These are phyloP conservation scores for Gypsophila paniculata DNA, from an alignment of 179 eudicot genomes.

Conservation along the genomic window DNA sequence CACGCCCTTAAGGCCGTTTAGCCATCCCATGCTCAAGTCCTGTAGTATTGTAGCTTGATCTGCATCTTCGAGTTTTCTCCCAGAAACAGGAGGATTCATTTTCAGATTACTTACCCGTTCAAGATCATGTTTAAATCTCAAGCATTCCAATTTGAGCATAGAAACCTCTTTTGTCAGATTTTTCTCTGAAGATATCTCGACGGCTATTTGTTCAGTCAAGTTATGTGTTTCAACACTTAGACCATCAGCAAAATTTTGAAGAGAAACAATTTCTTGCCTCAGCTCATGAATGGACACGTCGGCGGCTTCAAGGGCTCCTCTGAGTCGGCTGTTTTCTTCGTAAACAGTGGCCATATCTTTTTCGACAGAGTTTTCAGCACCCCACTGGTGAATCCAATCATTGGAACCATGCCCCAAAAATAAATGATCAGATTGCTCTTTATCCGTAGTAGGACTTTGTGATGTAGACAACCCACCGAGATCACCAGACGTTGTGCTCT, in stretches of 20 bases:
- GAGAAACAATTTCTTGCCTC: slow-evolving; percentile 58
- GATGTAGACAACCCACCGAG: slow-evolving; percentile 37
- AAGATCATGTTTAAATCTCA: slow-evolving; percentile 62
- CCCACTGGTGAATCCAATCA: slow-evolving; percentile 55
- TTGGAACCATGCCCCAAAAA: slow-evolving; percentile 37
- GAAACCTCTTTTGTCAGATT: slow-evolving; percentile 64
- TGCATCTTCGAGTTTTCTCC: slow-evolving; percentile 21
- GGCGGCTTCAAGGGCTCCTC: slow-evolving; percentile 62
- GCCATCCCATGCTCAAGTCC: slow-evolving; percentile 36
- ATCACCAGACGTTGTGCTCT: slow-evolving; percentile 57
- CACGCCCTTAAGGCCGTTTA: slow-evolving; percentile 45
- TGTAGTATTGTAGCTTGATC: slow-evolving; percentile 26
- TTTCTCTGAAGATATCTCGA: slow-evolving; percentile 60
- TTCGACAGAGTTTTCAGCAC: slow-evolving; percentile 54
- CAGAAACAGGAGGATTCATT: slow-evolving; percentile 32
- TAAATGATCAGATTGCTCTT: slow-evolving; percentile 42
- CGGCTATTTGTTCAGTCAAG: slow-evolving; percentile 45
- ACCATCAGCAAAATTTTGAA: slow-evolving; percentile 60
- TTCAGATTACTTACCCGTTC: slow-evolving; percentile 47
- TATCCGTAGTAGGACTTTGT: slow-evolving; percentile 45
- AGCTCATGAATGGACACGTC: slow-evolving; percentile 67
- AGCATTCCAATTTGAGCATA: slow-evolving; percentile 65
- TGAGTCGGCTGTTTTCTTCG: slow-evolving; percentile 71
- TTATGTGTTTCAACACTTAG: slow-evolving; percentile 62
- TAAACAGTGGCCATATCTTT: slow-evolving; percentile 52